Conservation (phyloP, 495 filamentous ascomycete species). For the Hapsidospora chrysogenum region DNA sequence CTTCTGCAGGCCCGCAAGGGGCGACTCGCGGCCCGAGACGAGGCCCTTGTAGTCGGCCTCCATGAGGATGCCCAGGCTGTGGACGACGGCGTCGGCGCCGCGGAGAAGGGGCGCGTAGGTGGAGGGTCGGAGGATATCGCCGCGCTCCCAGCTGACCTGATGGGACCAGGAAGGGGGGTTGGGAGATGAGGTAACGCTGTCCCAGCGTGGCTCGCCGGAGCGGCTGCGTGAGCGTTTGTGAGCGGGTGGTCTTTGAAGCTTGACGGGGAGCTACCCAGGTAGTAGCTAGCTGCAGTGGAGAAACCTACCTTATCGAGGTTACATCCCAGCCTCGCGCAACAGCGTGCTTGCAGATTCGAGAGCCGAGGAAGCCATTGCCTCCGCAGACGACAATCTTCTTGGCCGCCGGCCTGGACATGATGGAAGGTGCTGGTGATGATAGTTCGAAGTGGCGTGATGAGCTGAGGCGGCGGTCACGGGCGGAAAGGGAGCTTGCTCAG, state of each 20-base stretch:
- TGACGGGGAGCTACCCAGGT: neutral
- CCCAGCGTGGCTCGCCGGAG: slow-evolving; percentile 78
- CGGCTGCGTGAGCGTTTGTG: slow-evolving; percentile 33
- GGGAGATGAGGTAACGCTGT: slow-evolving; percentile 52
- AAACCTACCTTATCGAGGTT: slow-evolving; percentile 61
- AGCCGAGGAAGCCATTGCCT: slow-evolving; percentile 90
- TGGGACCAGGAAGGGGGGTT: slow-evolving; percentile 64
- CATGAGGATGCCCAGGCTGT: slow-evolving; percentile 88
- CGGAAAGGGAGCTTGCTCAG: neutral
- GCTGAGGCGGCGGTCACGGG: slow-evolving; percentile 9
- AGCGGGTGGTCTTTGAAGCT: neutral
- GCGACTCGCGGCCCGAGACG: slow-evolving; percentile 60
- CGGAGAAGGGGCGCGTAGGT: slow-evolving; percentile 58
- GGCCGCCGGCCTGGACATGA: no score
- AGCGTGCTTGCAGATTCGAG: slow-evolving; percentile 80
- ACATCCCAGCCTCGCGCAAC: slow-evolving; percentile 72
- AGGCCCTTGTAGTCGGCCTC: slow-evolving; percentile 97
- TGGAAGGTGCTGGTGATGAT: no score
- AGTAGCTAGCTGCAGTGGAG: neutral
- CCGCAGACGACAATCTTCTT: slow-evolving; percentile 80
- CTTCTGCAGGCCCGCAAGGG: slow-evolving; percentile 52
- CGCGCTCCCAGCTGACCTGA: slow-evolving; percentile 71
- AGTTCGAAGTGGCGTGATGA: no score
- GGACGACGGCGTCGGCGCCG: slow-evolving; percentile 69
- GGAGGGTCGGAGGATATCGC: slow-evolving; percentile 66